These are phyloP conservation scores for Spinacia oleracea DNA, from an alignment of 179 eudicot genomes.

Conservation along the genomic window DNA sequence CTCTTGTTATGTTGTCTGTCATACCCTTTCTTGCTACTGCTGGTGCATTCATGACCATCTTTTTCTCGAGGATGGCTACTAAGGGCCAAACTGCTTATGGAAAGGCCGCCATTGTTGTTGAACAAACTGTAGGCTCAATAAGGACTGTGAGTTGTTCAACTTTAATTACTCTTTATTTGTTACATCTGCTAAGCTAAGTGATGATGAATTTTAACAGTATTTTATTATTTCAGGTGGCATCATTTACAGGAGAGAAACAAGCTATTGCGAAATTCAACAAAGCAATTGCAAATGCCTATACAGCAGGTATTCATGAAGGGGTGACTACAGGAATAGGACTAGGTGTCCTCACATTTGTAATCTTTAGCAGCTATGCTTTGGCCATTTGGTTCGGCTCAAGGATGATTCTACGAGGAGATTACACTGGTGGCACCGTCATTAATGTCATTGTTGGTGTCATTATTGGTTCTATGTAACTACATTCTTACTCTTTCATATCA, in stretches of 20 bases:
- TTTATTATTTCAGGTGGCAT: conserved; percentile 33
- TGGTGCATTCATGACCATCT: conserved; percentile 35
- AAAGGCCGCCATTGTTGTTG: conserved; percentile 57
- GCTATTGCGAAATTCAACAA: conserved; percentile 34
- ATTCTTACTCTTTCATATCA: too few relatives aligned
- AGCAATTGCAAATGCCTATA: conserved; percentile 35
- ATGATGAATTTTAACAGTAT: background rate
- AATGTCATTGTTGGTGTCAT: conserved; percentile 35
- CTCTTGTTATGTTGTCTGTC: conserved; percentile 55
- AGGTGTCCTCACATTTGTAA: conserved; percentile 25
- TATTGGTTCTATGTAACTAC: conserved; percentile 35
- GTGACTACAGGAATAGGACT: conserved; percentile 33
- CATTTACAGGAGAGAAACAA: conserved; percentile 44
- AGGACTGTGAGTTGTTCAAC: conserved; percentile 51
- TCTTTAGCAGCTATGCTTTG: conserved; percentile 37
- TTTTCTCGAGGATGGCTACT: conserved; percentile 42
- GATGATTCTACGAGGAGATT: conserved; percentile 30
- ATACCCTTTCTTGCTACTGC: conserved; percentile 53
- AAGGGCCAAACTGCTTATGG: conserved; percentile 54
- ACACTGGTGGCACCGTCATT: conserved; percentile 38
- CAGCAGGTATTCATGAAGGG: conserved; percentile 36
- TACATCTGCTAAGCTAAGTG: too few relatives aligned
- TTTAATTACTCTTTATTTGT: background rate
- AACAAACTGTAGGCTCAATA: conserved; percentile 64
- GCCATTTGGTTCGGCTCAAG: conserved; percentile 42